Conservation (phyloP, 1,284 basidiomycete species). For the Trichosporon coremiiforme region DNA sequence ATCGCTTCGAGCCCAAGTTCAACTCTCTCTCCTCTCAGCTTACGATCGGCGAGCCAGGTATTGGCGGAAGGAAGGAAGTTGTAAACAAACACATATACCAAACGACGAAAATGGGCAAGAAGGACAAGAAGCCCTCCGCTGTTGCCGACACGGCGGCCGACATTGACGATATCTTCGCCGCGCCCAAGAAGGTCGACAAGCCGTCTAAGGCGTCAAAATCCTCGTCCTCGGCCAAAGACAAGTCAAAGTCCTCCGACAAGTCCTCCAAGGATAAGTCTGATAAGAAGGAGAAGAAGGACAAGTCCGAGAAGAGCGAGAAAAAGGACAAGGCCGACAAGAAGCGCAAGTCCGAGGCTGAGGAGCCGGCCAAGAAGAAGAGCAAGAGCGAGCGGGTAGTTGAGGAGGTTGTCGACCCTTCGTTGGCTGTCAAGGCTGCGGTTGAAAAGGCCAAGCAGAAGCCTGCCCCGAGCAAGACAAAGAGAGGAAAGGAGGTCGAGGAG, state of each 20-base stretch:
- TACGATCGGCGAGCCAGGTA: too few species aligned
- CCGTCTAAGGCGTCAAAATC: constrained; percentile 12
- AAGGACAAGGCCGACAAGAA: too few species aligned
- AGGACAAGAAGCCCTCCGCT: constrained; percentile 34
- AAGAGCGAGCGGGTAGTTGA: constrained; percentile 32
- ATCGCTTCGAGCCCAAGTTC: neutral
- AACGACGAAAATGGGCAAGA: constrained; percentile 22
- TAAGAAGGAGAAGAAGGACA: constrained; percentile 15
- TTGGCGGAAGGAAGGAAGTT: too few species aligned
- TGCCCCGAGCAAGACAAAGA: too few species aligned
- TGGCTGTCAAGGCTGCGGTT: constrained; percentile 24
- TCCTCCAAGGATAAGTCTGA: neutral
- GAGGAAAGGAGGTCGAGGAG: constrained; percentile 50
- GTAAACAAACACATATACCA: neutral
- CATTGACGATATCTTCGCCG: constrained; percentile 23
- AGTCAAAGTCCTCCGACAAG: constrained; percentile 1
- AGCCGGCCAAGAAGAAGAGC: constrained; percentile 8
- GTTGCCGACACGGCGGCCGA: constrained; percentile 16
- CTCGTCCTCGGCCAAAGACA: neutral
- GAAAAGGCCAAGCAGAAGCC: constrained; percentile 21
- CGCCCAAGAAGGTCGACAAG: constrained; percentile 25
- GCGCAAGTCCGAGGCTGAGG: neutral
- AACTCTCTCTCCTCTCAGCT: too few species aligned
- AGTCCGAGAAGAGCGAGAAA: neutral
- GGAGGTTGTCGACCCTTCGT: constrained; percentile 42